Evolutionary conservation across 1,284 basidiomycete species (phyloP), one percentile per base, ranked within the genome.

Genomic region (Cryptococcus jaspeensis): DNA sequence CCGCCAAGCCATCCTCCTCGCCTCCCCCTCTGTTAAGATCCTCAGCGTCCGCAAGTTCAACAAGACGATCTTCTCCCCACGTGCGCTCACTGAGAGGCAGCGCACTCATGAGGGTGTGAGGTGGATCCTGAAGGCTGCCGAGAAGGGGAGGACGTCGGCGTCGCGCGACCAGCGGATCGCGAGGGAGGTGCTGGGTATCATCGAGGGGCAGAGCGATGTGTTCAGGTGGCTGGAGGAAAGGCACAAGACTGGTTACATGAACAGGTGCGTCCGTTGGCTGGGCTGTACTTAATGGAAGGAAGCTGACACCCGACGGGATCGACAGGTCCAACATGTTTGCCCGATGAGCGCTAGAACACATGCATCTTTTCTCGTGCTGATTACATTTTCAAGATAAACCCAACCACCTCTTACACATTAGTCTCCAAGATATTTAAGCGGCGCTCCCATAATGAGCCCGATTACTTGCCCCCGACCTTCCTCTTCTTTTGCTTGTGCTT

Each of bases 11-110:
- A 77, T 93, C 45, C 69, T 82, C 45, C 72, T 80, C 2, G 84
- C 84, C 2, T 81, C 88, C 2, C 91, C 91, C 1, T 84, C 85
- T 5, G 83, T 91, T 37, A 70, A 73, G 18, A 62, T 81, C 38
- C 70, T 83, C 48, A 82, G 79, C 35, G 82, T 83, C 65, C 79
- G 79, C 50, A 78, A 80, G 45, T 82, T 84, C 2, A 83, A 84
- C 5, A 91, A 90, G 76, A 81, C 79, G 18, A 71, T 85, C n/a
- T 73, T 80, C 39, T 83, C 81, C 49, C 91, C 91, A 0, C 77
- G 84, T 16, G 84, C 88, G 7, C 79, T 93, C 57, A 85, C 80
- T 53, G 90, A 92, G 78, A 85, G 88, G 68, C 88, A 91, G 77
- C 81, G 90, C 44, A 83, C 85, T 36, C 80, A 82, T 32, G 81